These are phyloP conservation scores for Rauvolfia tetraphylla DNA, from an alignment of 257 asterid species.

Conservation along the genomic window DNA sequence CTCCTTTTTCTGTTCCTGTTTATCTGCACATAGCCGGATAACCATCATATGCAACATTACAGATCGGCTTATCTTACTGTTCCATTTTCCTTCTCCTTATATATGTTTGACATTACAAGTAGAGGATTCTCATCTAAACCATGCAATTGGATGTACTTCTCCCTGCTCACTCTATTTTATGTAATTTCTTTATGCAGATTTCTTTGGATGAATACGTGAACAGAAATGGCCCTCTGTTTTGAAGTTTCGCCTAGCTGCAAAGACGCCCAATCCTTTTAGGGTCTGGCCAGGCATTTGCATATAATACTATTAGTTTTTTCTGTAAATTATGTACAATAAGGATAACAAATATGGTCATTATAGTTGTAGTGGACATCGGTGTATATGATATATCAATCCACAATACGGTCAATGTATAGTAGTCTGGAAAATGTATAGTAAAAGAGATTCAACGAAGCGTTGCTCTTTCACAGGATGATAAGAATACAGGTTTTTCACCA, in stretches of 20 bases:
- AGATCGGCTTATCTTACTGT: neutral
- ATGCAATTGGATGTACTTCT: too few species aligned
- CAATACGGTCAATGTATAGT: neutral
- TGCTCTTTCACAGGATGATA: too few species aligned
- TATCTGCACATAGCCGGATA: neutral
- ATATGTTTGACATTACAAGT: neutral
- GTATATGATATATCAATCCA: neutral
- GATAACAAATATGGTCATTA: neutral
- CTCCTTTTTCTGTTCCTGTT: neutral
- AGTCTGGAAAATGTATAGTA: neutral
- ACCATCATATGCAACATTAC: neutral
- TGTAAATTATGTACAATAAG: constrained; percentile 15
- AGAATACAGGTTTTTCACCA: too few species aligned
- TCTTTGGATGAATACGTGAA: constrained; percentile 39
- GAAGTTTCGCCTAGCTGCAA: neutral
- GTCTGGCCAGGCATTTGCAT: neutral
- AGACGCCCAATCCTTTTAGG: neutral
- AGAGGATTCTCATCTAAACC: neutral
- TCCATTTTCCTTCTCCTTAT: too few species aligned
- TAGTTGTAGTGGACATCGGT: neutral
- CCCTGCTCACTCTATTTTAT: neutral
- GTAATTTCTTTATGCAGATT: constrained; percentile 35
- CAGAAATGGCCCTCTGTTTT: constrained; percentile 17
- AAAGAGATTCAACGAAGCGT: neutral
- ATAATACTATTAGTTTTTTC: neutral